These are phyloP conservation scores for Aegilops tauschii DNA, from an alignment of 176 grass and related monocot species.

Conservation along the genomic window DNA sequence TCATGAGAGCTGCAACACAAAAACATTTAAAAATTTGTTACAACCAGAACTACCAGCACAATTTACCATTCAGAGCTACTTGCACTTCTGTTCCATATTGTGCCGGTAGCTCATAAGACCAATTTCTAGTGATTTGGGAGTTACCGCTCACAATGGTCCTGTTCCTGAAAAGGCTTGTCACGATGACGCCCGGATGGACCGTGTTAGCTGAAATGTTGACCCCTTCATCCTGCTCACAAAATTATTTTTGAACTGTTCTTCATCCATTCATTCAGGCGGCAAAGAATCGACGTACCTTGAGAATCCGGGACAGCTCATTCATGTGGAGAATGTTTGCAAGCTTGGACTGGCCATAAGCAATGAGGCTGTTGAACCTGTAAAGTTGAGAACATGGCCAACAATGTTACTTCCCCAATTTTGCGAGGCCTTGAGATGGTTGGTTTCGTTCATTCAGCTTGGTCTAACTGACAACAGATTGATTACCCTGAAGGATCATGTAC, in stretches of 20 bases:
- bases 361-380: conserved; percentile 50
- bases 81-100: neutral
- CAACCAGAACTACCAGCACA: neutral
- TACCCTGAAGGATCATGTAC: conserved; percentile 67
- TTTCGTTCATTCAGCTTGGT: neutral
- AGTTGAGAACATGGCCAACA: conserved; percentile 5
- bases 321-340: conserved; percentile 88
- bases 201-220: conserved; percentile 78
- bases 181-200: conserved; percentile 73
- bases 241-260: neutral
- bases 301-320: conserved; percentile 55
- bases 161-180: conserved; percentile 72
- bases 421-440: neutral
- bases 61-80: neutral
- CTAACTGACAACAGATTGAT: conserved; percentile 13
- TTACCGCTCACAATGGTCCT: conserved; percentile 46
- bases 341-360: conserved; percentile 82
- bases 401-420: neutral
- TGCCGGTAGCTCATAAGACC: too few species aligned
- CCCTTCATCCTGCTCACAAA: conserved; percentile 45
- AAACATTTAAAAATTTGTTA: neutral
- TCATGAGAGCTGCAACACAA: conserved; percentile 19
- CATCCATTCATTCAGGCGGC: neutral
- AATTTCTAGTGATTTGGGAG: neutral
- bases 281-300: conserved; percentile 37